Base-by-base conservation (phyloP, 257 asterid genomes). In the Echium plantagineum region DNA sequence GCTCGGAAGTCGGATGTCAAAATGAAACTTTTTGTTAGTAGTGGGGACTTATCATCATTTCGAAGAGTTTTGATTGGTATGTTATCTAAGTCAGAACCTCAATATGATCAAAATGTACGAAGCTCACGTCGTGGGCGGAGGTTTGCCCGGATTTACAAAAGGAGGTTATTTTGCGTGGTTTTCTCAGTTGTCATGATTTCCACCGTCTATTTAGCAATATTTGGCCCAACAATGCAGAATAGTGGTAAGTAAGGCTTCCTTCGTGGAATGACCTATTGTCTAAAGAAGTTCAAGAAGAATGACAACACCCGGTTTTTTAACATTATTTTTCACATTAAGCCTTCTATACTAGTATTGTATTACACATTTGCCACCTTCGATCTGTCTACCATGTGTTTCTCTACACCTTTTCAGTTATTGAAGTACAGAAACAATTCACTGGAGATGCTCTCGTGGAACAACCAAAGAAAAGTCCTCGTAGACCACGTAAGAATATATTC, bases 171-270 rank as follows among this genome's bases (percentile, higher is more conserved):
- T 66, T 58, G 76, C 63, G 82, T 85, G 80, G 72, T 80, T 71
- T 63, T 82, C 70, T 73, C 78, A 18, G 71, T 86, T 64, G 81
- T 79, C 10, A 72, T 81, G 58, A 63, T 86, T 57, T 81, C 85
- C 76, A 76, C 74, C 18, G 66, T 81, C 60, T 86, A 63, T 74
- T 75, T 84, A 54, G 76, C 83, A 4, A 80, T 71, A 71, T 79
- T 89, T 68, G 86, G 89, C 60, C 61, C 77, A 51, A 76, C 79
- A 78, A 75, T 86, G 75, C 88, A 84, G 73, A 73, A 81, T 55
- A 87, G 77, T 58, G 96, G 98, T 88, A 66, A 82, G 85, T 2
- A 56, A 56, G 5, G 22, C 28, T 26, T 21, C 31, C 31, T 8
- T 16, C 21, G 8, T 19, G 2, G 17, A 42, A 13, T 42, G 17